Evolutionary conservation across 257 asterid genomes (phyloP).

Genomic region (Henckelia pumila): DNA sequence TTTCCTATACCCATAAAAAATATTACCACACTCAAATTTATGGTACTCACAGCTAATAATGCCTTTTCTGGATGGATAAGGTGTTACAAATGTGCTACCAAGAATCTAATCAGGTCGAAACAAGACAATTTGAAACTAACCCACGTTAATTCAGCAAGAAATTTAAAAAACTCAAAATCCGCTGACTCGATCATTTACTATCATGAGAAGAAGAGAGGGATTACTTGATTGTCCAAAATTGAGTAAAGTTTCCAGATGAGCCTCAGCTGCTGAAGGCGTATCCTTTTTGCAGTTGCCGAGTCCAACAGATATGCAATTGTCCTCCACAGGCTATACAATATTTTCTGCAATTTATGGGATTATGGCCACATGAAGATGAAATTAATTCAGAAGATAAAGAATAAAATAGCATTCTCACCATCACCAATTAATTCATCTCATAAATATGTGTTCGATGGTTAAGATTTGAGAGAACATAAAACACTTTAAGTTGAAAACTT

Average conservation of each 20-base stretch:
- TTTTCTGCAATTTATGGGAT: background rate
- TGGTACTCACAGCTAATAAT: too few species aligned
- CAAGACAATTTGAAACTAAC: constrained; percentile 2
- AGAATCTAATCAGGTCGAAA: constrained; percentile 1
- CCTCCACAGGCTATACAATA: constrained; percentile 50
- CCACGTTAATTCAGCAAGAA: constrained; percentile 11
- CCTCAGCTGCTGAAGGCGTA: constrained; percentile 54
- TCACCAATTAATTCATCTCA: background rate
- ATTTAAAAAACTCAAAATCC: constrained; percentile 9
- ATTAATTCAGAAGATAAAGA: too few species aligned
- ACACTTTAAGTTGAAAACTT: background rate
- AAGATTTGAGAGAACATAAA: background rate
- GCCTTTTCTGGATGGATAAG: background rate
- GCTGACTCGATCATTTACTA: background rate
- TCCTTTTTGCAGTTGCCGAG: constrained; percentile 52
- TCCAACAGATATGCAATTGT: constrained; percentile 45
- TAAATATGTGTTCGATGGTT: background rate
- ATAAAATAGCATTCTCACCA: background rate
- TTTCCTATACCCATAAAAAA: background rate
- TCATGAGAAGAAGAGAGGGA: constrained; percentile 8
- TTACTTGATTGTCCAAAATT: constrained; percentile 63
- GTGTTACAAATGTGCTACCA: constrained; percentile 5
- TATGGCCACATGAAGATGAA: background rate
- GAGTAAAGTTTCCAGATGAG: constrained; percentile 56
- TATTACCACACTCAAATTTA: background rate